Evolutionary conservation across 2,329 filamentous ascomycete genomes (phyloP), one percentile per base, ranked within the genome.

Genomic region (Raffaelea arxii): DNA sequence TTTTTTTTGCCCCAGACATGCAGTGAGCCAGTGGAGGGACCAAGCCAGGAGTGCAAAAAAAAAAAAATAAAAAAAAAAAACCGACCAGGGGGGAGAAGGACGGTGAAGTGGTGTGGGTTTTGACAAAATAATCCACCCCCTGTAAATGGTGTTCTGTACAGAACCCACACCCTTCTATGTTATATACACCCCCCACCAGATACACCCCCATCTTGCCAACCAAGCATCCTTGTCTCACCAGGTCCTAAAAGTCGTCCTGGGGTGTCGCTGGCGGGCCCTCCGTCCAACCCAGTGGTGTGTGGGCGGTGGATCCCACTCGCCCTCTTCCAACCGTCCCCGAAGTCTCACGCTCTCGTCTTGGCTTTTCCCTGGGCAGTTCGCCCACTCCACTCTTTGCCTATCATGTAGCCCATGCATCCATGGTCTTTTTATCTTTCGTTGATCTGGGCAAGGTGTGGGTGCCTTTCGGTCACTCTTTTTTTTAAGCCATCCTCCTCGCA

Each of bases 371-470:
- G 22, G 45, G 27, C 10, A 25, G 21, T 44, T 27, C 32, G 45
- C 12, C 22, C 41, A 36, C 25, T 44, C 57, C 55, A 59, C 56
- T 53, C 48, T 55, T 50, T 61, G 59, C 58, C 61, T 65, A 62
- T 63, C 63, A 57, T 61, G 59, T 60, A 51, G 43, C 40, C 41
- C 41, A 14, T 12, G 23, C 46, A 44, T 52, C 52, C 51, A 54
- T 46, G 45, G 51, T 48, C 49, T 48, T 54, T 54, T 55, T 55
- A 54, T 55, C 55, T 55, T 53, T 53, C 64, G 63, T 66, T 66
- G 65, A 65, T 64, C 63, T 32, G 43, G 32, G 25, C 35, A 41
- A 25, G 36, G 44, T 63, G 64, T 63, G 61, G 56, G 60, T 63
- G 59, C 57, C 58, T 64, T 21, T 46, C 39, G 43, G 41, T 38